A percentile compares a stretch with the other conserved stretches of the same genome.
Conservation (phyloP, 257 asterid genomes). For the Hygrophila difformis region DNA sequence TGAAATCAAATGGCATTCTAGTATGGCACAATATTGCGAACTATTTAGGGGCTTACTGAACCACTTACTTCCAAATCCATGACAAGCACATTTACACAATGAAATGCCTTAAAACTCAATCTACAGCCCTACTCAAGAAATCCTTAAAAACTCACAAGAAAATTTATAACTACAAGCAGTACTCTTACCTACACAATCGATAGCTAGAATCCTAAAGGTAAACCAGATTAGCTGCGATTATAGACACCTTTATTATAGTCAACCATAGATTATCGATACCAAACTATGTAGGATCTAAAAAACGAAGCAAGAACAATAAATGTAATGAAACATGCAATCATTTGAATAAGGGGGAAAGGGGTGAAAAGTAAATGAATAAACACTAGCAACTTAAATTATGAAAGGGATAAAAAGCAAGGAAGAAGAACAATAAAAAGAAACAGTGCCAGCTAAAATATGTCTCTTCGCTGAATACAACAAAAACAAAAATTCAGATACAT, state of each 20-base stretch:
- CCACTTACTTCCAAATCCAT: not conserved
- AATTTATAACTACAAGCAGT: not conserved
- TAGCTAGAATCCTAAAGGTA: not conserved
- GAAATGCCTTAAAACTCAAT: not conserved
- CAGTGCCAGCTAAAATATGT: too few relatives aligned
- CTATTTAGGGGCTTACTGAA: not conserved
- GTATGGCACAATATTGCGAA: not conserved
- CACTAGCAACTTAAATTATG: too few relatives aligned
- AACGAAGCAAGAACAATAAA: too few relatives aligned
- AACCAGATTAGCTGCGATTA: conserved; percentile 5
- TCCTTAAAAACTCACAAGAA: not conserved
- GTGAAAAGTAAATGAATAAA: too few relatives aligned
- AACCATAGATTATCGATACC: not conserved
- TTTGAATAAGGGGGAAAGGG: too few relatives aligned
- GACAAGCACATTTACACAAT: not conserved
- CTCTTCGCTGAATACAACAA: too few relatives aligned
- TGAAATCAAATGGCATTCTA: not conserved
- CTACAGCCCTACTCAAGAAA: conserved; percentile 3
- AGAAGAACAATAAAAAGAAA: not conserved
- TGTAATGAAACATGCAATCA: too few relatives aligned
- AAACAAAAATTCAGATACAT: not conserved
- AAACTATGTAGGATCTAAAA: not conserved
- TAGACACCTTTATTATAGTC: conserved; percentile 1
- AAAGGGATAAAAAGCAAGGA: too few relatives aligned
- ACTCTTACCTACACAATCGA: not conserved